These are phyloP conservation scores for Boletus fagicola DNA, from an alignment of 768 basidiomycete genomes.

Conservation along the genomic window DNA sequence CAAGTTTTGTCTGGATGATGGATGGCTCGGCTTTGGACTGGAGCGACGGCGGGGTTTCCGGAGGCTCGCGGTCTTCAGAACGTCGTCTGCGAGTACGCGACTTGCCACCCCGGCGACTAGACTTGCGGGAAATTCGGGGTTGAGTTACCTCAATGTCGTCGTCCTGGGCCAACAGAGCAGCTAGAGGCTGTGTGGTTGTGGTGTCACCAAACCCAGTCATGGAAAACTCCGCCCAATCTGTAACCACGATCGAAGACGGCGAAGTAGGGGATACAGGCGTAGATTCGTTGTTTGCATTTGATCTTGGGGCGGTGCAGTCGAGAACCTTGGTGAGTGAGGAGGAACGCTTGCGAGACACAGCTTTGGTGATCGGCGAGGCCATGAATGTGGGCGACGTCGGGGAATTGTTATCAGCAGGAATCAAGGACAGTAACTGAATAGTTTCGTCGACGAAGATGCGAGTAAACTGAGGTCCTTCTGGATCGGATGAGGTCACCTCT, in stretches of 20 bases:
- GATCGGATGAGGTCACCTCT: slow-evolving; percentile 15
- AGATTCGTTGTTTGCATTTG: slow-evolving; percentile 21
- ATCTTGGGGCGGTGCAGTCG: slow-evolving; percentile 12
- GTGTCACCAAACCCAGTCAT: slow-evolving; percentile 57
- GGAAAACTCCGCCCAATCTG: slow-evolving; percentile 72
- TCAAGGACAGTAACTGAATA: slow-evolving; percentile 46
- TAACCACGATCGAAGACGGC: slow-evolving; percentile 28
- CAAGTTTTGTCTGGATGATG: slow-evolving; percentile 39
- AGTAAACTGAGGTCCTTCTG: slow-evolving; percentile 41
- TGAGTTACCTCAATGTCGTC: slow-evolving; percentile 61
- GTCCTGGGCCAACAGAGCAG: slow-evolving; percentile 58
- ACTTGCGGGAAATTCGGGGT: slow-evolving; percentile 36
- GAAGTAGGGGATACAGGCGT: slow-evolving; percentile 30
- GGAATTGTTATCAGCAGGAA: slow-evolving; percentile 43
- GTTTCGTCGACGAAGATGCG: slow-evolving; percentile 72
- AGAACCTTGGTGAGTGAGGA: slow-evolving; percentile 32
- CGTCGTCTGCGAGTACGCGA: slow-evolving; percentile 27
- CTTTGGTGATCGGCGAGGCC: slow-evolving; percentile 36
- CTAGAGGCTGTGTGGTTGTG: slow-evolving; percentile 39
- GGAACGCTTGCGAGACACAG: slow-evolving; percentile 33
- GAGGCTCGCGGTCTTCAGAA: slow-evolving; percentile 21
- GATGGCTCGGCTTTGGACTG: slow-evolving; percentile 14
- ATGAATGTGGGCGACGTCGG: slow-evolving; percentile 30
- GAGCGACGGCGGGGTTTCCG: slow-evolving; percentile 16
- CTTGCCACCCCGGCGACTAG: slow-evolving; percentile 34